Base-by-base conservation (phyloP, 768 basidiomycete genomes). In the Suillus placidus region DNA sequence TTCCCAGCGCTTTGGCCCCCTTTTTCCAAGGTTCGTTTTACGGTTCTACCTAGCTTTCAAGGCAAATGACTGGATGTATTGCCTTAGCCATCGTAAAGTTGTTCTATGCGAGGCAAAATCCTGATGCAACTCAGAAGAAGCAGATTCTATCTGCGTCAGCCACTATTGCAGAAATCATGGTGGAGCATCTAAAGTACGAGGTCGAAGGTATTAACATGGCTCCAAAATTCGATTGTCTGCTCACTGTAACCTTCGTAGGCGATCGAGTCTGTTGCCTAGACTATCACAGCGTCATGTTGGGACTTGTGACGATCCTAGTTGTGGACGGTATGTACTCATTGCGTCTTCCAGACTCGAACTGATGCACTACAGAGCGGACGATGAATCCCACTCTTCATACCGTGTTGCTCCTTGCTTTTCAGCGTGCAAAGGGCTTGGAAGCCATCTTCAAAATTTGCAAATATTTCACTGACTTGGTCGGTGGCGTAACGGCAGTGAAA, bases 71-170 rank as follows among this genome's bases (percentile, higher is more conserved):
- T 43, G 54, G 40, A 62, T 26, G 23, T 66, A 23, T 45, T 58
- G 54, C 18, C 16, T 56, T 63, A 95, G 94, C 94, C 16, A 87
- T 94, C 71, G 89, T 94, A 66, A 94, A 95, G 78, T 83, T 96
- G 76, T 92, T 96, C 77, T 88, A 93, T 72, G 87, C 88, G 14
- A 83, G 93, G 66, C 87, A 94, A 23, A 93, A 87, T 71, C 85
- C 88, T 12, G 95, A 97, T 71, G 66, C 84, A 4, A 71, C 82
- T 18, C 94, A 96, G 73, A 91, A 86, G 76, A 89, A 90, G 72
- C 92, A 93, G 71, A 91, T 95, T 16, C 72, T 81, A 20, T 85
- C 87, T 26, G 87, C 93, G 2, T 90, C 94, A 0, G 79, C 82
- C 57, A 78, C 87, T 20, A 76, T 99, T 37, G 92, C 95, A 0